Percentiles rank a stretch among this genome's conserved stretches.
These are phyloP conservation scores for Talaromyces stipitatus DNA, from an alignment of 495 filamentous ascomycete species.

Conservation along the genomic window DNA sequence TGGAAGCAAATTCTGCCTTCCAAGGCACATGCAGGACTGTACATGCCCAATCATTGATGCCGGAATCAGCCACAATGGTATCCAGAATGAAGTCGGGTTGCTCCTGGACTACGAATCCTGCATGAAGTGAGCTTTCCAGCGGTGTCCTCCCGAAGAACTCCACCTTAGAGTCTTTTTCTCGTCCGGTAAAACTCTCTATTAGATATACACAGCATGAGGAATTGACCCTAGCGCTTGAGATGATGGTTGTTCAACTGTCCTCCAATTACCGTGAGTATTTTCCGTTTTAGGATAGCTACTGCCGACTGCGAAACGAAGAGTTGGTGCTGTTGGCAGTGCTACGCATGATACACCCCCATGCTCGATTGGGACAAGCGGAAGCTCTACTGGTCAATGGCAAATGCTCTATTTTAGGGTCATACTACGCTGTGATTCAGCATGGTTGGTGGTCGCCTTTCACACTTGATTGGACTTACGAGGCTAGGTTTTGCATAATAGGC, in stretches of 20 bases:
- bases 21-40: too few relatives aligned
- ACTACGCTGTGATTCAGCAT: background rate
- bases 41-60: too few relatives aligned
- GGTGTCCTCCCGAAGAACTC: background rate
- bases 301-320: background rate
- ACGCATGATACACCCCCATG: too few relatives aligned
- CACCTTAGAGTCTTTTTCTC: background rate
- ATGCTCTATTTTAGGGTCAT: background rate
- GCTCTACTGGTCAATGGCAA: too few relatives aligned
- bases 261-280: background rate
- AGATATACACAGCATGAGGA: background rate
- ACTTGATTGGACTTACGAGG: too few relatives aligned
- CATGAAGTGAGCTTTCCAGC: background rate
- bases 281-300: background rate
- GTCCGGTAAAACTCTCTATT: background rate
- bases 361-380: too few relatives aligned
- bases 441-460: too few relatives aligned
- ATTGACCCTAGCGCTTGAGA: background rate
- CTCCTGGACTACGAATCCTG: background rate
- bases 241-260: background rate
- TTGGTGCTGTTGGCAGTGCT: too few relatives aligned
- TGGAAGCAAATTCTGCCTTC: constrained; percentile 2
- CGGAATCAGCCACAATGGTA: too few relatives aligned
- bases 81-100: background rate
- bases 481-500: too few relatives aligned